phyloP scores from a whole-genome alignment of 129 eudicot species.

The Chrysanthemum makinoi region DNA sequence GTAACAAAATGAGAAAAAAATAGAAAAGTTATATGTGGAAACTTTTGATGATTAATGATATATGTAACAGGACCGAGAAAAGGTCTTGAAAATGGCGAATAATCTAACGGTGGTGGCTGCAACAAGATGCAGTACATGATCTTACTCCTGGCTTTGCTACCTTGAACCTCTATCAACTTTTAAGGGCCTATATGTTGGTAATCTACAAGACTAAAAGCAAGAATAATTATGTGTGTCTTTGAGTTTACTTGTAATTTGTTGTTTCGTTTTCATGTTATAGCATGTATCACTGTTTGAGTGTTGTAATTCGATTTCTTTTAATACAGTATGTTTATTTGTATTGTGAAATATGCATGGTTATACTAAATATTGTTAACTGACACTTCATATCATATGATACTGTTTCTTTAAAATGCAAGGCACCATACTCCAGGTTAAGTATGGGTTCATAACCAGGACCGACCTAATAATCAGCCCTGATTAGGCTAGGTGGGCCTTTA shows the following conservation, averaged over 20 bases:
- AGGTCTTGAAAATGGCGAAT: conserved; percentile 25
- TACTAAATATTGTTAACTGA: too few species aligned
- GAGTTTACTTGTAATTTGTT: conserved; percentile 12
- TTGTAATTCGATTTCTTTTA: too few species aligned
- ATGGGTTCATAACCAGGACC: too few species aligned
- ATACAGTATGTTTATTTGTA: too few species aligned
- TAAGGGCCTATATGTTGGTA: conserved; percentile 7
- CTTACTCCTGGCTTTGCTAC: neutral
- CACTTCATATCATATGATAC: too few species aligned
- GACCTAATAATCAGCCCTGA: too few species aligned
- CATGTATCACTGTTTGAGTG: too few species aligned
- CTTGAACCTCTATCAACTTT: conserved; percentile 14
- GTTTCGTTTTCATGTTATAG: neutral
- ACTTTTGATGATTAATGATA: conserved; percentile 5
- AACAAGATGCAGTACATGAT: too few species aligned
- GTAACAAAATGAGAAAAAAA: neutral
- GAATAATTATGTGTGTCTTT: conserved; percentile 15
- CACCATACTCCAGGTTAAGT: too few species aligned
- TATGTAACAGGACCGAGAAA: conserved; percentile 32
- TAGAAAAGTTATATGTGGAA: neutral
- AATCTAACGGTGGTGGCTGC: conserved; percentile 17
- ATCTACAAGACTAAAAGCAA: neutral
- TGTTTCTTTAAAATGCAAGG: too few species aligned
- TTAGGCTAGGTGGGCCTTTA: too few species aligned
- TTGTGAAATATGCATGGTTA: too few species aligned